Conservation (phyloP, 768 basidiomycete genomes). For the Boletus barrowsii region DNA sequence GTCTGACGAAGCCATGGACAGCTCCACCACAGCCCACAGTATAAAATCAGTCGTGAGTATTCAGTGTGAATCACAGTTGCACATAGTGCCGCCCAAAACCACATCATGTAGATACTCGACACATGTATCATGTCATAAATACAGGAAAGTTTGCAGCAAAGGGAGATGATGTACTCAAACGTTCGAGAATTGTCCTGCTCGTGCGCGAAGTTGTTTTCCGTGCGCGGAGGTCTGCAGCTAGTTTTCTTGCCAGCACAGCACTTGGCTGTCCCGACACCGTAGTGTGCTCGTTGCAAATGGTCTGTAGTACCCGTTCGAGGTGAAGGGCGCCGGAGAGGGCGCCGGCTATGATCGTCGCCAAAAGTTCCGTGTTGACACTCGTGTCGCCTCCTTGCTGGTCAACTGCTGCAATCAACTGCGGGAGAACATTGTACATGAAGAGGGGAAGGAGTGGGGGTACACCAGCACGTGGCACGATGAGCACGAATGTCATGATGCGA, state of each 20-base stretch:
- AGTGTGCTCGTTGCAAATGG: slow-evolving; percentile 47
- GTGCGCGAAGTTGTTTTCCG: slow-evolving; percentile 47
- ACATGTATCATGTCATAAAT: slow-evolving; percentile 37
- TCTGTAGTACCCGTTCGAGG: slow-evolving; percentile 64
- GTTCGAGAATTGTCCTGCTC: slow-evolving; percentile 54
- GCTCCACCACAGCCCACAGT: slow-evolving; percentile 49
- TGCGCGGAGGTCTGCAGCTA: slow-evolving; percentile 60
- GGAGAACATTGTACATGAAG: slow-evolving; percentile 67
- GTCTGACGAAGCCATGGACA: slow-evolving; percentile 21
- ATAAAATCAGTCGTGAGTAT: slow-evolving; percentile 28
- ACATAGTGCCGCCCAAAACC: slow-evolving; percentile 26
- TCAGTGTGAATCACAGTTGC: neutral
- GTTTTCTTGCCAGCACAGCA: slow-evolving; percentile 57
- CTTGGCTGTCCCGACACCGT: slow-evolving; percentile 61
- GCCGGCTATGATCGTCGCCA: slow-evolving; percentile 64
- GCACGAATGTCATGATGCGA: slow-evolving; percentile 64
- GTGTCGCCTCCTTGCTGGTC: slow-evolving; percentile 56
- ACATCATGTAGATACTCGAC: slow-evolving; percentile 8
- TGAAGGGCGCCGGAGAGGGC: slow-evolving; percentile 66
- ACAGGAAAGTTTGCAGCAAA: slow-evolving; percentile 76
- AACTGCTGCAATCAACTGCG: slow-evolving; percentile 50
- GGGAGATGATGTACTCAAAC: slow-evolving; percentile 56
- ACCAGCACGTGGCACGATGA: slow-evolving; percentile 57
- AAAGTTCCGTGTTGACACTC: slow-evolving; percentile 55
- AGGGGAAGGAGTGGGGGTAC: slow-evolving; percentile 68